Base-by-base conservation (phyloP, 495 filamentous ascomycete genomes). In the Trichoderma erinaceum region DNA sequence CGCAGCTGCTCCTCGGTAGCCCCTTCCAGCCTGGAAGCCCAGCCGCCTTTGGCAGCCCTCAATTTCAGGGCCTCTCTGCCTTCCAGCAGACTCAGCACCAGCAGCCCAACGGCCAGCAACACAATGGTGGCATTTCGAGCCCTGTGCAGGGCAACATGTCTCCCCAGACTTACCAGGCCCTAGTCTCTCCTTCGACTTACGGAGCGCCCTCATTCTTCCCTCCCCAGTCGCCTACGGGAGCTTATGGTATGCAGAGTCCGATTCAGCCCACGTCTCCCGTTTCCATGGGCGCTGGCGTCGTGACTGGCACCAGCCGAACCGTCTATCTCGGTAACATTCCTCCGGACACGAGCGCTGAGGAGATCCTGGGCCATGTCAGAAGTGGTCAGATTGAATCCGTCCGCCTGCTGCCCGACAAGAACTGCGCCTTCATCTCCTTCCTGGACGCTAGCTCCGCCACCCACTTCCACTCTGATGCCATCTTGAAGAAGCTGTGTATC, bases 401-500 rank as follows among this genome's bases (percentile, higher is more conserved):
- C 46, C 88, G 95, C 70, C 84, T 98, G 70, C 85, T 99, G 44
- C 92, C 93, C 21, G 95, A 99, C 80, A 99, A 98, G 90, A 99
- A 98, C 83, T 99, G 95, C 78, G 95, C 95, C 69, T 99, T 99
- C 82, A 99, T 99, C 74, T 99, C 95, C 15, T 99, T 99, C 80
- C 83, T 98, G 70, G 95, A 99, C 74, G 91, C 92, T 70, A 94
- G 92, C 80, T 97, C 96, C 35, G 95, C 95, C 63, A 97, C 93
- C 27, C 95, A 99, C 77, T 99, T 99, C 80, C 95, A 99, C 82
- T 99, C 95, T 35, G 95, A 99, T 83, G 95, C 95, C 68, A 98
- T 99, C 74, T 86, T 99, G 84, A 99, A 99, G 84, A 98, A 98
- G 81, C 86, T 99, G 72, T 90, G 94, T 69, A 95, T 99, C 80